Percentiles rank a stretch among this genome's conserved stretches.
phyloP scores from a whole-genome alignment of 805 yeast species.

The Komagataella mondaviorum region DNA sequence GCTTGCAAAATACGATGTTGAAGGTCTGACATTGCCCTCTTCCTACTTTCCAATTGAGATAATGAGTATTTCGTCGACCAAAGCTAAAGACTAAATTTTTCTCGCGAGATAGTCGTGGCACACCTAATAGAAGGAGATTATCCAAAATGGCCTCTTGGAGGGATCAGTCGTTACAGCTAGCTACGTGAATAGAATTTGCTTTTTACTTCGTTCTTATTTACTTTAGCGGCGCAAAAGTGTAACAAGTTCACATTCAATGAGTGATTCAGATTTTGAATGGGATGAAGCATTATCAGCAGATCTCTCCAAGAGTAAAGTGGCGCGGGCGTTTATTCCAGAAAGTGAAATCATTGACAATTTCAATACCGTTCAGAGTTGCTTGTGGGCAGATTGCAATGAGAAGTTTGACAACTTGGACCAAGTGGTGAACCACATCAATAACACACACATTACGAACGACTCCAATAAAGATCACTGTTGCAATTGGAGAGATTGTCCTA shows the following conservation, averaged over 20 bases:
- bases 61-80: neutral
- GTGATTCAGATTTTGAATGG: conserved; percentile 2
- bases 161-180: neutral
- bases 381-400: conserved; percentile 23
- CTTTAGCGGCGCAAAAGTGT: neutral
- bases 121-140: neutral
- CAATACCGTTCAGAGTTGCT: conserved; percentile 11
- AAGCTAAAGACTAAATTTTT: neutral
- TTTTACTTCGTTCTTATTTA: neutral
- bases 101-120: neutral
- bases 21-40: conserved; percentile 46
- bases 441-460: conserved; percentile 22
- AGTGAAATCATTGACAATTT: neutral
- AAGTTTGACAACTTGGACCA: conserved; percentile 19
- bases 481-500: conserved; percentile 46
- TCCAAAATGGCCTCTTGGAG: neutral
- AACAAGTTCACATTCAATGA: neutral
- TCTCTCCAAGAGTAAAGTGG: neutral
- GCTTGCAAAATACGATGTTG: conserved; percentile 51
- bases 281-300: neutral
- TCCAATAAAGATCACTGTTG: conserved; percentile 29
- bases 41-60: neutral
- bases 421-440: conserved; percentile 24
- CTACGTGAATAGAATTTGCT: neutral
- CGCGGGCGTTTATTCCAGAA: neutral